These are phyloP conservation scores for Oropetium thomaeum DNA, from an alignment of 176 grass and related monocot species.

Conservation along the genomic window DNA sequence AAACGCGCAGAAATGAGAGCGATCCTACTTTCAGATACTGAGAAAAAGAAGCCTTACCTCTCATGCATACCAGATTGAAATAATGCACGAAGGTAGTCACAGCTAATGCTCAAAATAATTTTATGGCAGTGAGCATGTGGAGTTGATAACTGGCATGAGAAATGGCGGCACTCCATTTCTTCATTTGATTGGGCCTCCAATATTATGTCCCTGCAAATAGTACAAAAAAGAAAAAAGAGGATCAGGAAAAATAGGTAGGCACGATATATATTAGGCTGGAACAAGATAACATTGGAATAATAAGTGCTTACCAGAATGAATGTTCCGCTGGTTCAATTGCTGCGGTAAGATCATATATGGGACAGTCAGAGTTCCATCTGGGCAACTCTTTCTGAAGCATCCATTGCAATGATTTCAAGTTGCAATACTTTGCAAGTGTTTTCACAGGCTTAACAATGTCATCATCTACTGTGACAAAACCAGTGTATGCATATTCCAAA, in stretches of 20 bases:
- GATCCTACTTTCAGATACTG: not conserved
- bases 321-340: conserved; percentile 44
- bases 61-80: conserved; percentile 91
- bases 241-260: not conserved
- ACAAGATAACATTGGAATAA: not conserved
- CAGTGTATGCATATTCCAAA: conserved; percentile 79
- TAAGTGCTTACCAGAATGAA: conserved; percentile 64
- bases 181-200: conserved; percentile 66
- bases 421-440: conserved; percentile 63
- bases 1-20: not conserved
- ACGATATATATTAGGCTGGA: not conserved
- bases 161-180: conserved; percentile 37
- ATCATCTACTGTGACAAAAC: conserved; percentile 41
- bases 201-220: conserved; percentile 71
- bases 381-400: conserved; percentile 79
- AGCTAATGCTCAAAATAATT: conserved; percentile 54
- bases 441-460: conserved; percentile 54
- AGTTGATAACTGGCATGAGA: conserved; percentile 42
- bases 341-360: conserved; percentile 42
- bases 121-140: conserved; percentile 71
- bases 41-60: conserved; percentile 49
- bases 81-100: conserved; percentile 73
- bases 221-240: no score
- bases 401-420: conserved; percentile 53
- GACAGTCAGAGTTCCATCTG: conserved; percentile 44